Conservation (phyloP, 164 flowering plant species). For the Nymphaea thermarum region DNA sequence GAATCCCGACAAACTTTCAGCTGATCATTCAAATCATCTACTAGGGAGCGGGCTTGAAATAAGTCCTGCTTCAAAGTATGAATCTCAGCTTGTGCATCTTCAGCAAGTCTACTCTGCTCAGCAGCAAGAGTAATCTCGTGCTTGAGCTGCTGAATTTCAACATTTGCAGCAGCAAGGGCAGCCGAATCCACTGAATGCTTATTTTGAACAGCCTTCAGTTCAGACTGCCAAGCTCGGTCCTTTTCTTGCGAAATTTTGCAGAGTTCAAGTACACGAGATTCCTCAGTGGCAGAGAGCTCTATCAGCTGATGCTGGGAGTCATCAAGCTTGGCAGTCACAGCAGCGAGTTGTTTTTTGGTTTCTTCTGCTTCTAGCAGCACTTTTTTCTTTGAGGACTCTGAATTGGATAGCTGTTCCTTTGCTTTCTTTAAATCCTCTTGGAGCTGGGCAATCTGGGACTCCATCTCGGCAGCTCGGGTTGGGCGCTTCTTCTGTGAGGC, state of each 20-base stretch:
- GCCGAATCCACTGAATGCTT: constrained; percentile 34
- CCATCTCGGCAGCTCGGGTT: constrained; percentile 54
- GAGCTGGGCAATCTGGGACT: constrained; percentile 53
- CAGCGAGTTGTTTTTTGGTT: constrained; percentile 41
- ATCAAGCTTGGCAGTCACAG: constrained; percentile 43
- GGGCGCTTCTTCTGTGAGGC: constrained; percentile 56
- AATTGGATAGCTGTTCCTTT: constrained; percentile 45
- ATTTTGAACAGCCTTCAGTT: constrained; percentile 37
- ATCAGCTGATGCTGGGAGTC: constrained; percentile 44
- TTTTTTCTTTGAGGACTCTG: constrained; percentile 46
- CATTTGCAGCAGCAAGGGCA: constrained; percentile 46
- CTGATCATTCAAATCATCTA: constrained; percentile 47
- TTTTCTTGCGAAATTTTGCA: constrained; percentile 33
- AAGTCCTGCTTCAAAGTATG: constrained; percentile 36
- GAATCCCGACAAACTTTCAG: constrained; percentile 48
- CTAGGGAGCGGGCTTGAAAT: constrained; percentile 32
- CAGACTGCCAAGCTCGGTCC: constrained; percentile 36
- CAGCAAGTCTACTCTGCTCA: constrained; percentile 30
- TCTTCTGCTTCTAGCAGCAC: constrained; percentile 75
- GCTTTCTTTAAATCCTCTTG: constrained; percentile 61
- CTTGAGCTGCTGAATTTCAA: constrained; percentile 58
- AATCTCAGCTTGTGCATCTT: constrained; percentile 33
- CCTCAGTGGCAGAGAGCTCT: constrained; percentile 39
- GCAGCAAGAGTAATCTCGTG: constrained; percentile 38
- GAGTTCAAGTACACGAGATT: constrained; percentile 27